Evolutionary conservation across 2,329 filamentous ascomycete species (phyloP), one percentile per base, ranked within the genome.

Genomic region (Calonectria pseudoreteaudii): DNA sequence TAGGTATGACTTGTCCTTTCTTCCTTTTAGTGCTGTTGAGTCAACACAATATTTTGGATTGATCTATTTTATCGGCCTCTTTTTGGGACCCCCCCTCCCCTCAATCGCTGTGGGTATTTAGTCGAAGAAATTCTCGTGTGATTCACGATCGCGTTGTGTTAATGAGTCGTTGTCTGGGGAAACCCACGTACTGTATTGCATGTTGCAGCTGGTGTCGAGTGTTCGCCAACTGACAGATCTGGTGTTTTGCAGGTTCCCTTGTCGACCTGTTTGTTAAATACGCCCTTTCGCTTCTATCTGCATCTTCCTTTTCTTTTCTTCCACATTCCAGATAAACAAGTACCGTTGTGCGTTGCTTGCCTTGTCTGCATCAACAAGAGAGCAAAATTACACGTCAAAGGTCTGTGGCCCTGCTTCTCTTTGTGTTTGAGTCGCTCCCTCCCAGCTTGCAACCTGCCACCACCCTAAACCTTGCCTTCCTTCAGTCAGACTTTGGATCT

Each of bases 191-290:
- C 18, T 47, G 60, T n/a, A 34, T 49, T 65, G 38, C 50, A 67
- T 23, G 13, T 53, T 62, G 20, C 66, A 65, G 64, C 49, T 34
- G 62, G 23, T 38, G 31, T 68, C 47, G 10, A 53, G 41, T 47
- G 53, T 28, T 68, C 31, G 41, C 66, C 60, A 73, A 56, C 66
- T 73, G 64, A 71, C 72, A 56, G 36, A 68, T 28, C 20, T 36
- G 10, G 44, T 20, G 31, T 62, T 34, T 31, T 53, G 58, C 68
- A 68, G 71, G 53, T 49, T 10, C 58, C 36, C 14, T 69, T 47
- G 14, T 26, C 49, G 49, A 66, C 31, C 50, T 71, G 66, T 73
- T 67, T 71, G 53, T 58, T 66, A 49, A 49, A 30, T 20, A n/a
- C 26, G 10, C 26, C 23, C 16, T 31, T 53, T 68, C 49, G 47